Evolutionary conservation across 169 alveolate species (phyloP), one percentile per base, ranked within the genome.

Genomic region (Babesia ovis): DNA sequence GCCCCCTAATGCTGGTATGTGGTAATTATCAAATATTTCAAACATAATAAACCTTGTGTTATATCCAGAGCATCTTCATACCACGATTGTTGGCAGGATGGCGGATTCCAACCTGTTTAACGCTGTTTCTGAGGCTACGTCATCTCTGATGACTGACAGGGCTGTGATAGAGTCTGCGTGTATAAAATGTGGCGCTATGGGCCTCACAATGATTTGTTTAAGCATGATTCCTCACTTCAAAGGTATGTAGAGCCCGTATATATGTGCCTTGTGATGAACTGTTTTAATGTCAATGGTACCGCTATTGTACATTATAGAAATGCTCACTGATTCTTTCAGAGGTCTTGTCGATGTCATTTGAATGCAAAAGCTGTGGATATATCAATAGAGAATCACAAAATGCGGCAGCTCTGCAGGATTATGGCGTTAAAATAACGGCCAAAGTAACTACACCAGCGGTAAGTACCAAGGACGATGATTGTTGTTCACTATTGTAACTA

Each of bases 361-460:
- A 91, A 27, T 97, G 99, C 61, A 94, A 90, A 48, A 85, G 92
- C 41, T 97, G 99, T 77, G 98, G 98, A 18, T 93, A 85, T 79
- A 89, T 85, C 62, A 94, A 95, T 85, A 95, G 86, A 72, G 98
- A 96, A 68, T 94, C 96, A 2, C 95, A 94, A 85, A 92, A 93
- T 68, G 98, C 96, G 34, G 96, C 97, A 29, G 85, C 91, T 43
- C 83, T 97, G 46, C 94, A 94, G 62, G 98, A 95, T 25, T 91
- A 93, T 54, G 99, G 99, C 11, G 83, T 92, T 32, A 91, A 84
- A 71, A 86, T 94, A 60, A 82, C 61, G 34, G 85, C 95, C 43
- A 83, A 83, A n/a, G 96, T 95, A 16, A 64, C 80, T 34, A 67
- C 83, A n/a, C 60, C 41, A 9, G 54, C 35, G 69, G 86, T 77